Evolutionary conservation across 73 alveolate genomes (phyloP).

Genomic region (Chromera velia): DNA sequence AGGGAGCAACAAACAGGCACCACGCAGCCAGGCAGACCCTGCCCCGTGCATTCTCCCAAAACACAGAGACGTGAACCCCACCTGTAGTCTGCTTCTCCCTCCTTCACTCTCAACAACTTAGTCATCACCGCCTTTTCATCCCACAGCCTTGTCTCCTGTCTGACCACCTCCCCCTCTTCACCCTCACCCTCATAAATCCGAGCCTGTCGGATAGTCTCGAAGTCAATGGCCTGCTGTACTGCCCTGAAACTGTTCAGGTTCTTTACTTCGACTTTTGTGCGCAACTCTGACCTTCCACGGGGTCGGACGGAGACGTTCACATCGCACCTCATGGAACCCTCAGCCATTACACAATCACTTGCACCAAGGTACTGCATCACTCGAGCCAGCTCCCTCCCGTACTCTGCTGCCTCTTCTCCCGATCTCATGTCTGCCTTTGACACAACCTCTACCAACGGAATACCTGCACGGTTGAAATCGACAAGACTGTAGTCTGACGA

Average conservation of each 20-base stretch:
- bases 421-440: neutral
- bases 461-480: neutral
- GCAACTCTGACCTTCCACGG: neutral
- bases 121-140: neutral
- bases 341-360: neutral
- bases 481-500: neutral
- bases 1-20: too few species aligned
- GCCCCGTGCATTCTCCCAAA: too few species aligned
- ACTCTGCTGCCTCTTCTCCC: neutral
- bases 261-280: neutral
- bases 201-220: neutral
- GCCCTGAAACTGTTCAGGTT: neutral
- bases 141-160: neutral
- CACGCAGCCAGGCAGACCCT: too few species aligned
- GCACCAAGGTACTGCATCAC: neutral
- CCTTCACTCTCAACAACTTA: neutral
- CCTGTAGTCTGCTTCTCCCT: neutral
- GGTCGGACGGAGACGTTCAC: neutral
- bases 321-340: neutral
- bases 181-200: neutral
- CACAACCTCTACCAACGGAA: neutral
- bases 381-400: neutral
- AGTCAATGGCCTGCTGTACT: neutral
- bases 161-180: neutral
- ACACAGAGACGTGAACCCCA: too few species aligned